A percentile compares a stretch with the other conserved stretches of the same genome.
These are phyloP conservation scores for Thelonectria rubi DNA, from an alignment of 2,329 filamentous ascomycete genomes.

Conservation along the genomic window DNA sequence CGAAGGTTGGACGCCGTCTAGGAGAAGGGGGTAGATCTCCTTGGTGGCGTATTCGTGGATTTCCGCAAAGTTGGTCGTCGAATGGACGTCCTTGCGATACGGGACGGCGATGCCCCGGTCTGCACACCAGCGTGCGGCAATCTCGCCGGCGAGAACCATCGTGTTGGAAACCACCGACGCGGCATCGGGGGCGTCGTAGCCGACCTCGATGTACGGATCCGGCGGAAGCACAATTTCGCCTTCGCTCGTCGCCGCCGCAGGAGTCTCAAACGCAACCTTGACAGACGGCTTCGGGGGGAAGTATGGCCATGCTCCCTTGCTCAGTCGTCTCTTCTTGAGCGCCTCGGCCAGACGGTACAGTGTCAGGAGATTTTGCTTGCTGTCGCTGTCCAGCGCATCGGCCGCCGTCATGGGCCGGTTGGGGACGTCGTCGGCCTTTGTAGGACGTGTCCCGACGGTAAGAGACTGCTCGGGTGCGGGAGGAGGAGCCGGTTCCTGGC, in stretches of 20 bases:
- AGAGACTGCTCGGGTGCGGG: slow-evolving; percentile 39
- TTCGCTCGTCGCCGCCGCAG: slow-evolving; percentile 18
- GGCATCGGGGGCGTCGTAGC: slow-evolving; percentile 43
- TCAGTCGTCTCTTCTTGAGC: slow-evolving; percentile 53
- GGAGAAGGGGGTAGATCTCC: slow-evolving; percentile 48
- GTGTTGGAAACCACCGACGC: slow-evolving; percentile 50
- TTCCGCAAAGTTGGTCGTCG: slow-evolving; percentile 46
- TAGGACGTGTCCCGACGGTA: slow-evolving; percentile 41
- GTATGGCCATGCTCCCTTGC: slow-evolving; percentile 59
- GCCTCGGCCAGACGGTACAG: slow-evolving; percentile 59
- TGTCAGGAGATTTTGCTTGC: slow-evolving; percentile 57
- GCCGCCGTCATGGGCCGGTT: slow-evolving; percentile 55
- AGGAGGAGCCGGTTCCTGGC: slow-evolving; percentile 48
- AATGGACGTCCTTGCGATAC: slow-evolving; percentile 62
- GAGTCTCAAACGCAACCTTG: slow-evolving; percentile 53
- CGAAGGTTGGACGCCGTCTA: slow-evolving; percentile 46
- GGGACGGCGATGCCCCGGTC: slow-evolving; percentile 67
- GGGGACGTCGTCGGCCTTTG: slow-evolving; percentile 29
- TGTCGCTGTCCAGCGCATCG: slow-evolving; percentile 52
- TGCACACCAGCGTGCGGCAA: slow-evolving; percentile 69
- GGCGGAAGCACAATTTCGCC: slow-evolving; percentile 46
- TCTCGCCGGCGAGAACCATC: slow-evolving; percentile 71
- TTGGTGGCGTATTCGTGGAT: slow-evolving; percentile 50
- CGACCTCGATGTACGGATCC: slow-evolving; percentile 61
- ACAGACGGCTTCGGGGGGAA: slow-evolving; percentile 56